A percentile compares a stretch with the other conserved stretches of the same genome.
Evolutionary conservation across 768 basidiomycete genomes (phyloP).

Genomic region (Galerina sulciceps): DNA sequence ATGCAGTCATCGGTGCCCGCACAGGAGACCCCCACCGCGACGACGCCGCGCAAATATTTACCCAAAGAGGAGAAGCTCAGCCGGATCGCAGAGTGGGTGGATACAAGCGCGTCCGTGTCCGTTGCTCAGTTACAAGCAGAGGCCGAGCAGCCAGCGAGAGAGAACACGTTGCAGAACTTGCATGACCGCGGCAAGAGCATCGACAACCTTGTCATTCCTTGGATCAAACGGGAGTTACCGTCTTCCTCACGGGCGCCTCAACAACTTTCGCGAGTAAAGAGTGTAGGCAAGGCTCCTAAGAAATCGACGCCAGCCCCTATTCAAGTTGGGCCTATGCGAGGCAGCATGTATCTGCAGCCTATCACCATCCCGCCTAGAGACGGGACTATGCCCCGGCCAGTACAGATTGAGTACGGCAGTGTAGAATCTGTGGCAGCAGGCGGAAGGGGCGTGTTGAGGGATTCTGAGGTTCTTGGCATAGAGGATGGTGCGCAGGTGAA

Average conservation of each 20-base stretch:
- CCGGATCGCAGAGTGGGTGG: constrained; percentile 23
- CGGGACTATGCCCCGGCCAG: constrained; percentile 26
- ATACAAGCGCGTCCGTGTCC: constrained; percentile 17
- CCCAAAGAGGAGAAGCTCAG: constrained; percentile 13
- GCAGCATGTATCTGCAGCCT: constrained; percentile 37
- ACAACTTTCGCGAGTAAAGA: constrained; percentile 38
- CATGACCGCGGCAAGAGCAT: constrained; percentile 26
- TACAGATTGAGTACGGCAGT: constrained; percentile 27
- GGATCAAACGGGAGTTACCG: constrained; percentile 13
- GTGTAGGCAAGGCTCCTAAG: constrained; percentile 41
- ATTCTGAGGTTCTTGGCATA: constrained; percentile 37
- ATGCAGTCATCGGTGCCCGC: not conserved
- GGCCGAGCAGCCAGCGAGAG: constrained; percentile 7
- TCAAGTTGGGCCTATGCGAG: constrained; percentile 23
- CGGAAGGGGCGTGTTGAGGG: constrained; percentile 25
- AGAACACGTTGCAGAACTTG: constrained; percentile 23
- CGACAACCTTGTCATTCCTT: constrained; percentile 19
- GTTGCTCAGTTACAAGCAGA: constrained; percentile 4
- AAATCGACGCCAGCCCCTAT: constrained; percentile 37
- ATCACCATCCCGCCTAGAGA: constrained; percentile 33
- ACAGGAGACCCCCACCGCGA: not conserved
- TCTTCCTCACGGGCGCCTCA: constrained; percentile 6
- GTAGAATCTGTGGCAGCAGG: constrained; percentile 17
- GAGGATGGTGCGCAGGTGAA: constrained; percentile 24
- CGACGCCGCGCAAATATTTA: constrained; percentile 4